phyloP scores from a whole-genome alignment of 208 protist species.

The Endotrypanum monterogeii region DNA sequence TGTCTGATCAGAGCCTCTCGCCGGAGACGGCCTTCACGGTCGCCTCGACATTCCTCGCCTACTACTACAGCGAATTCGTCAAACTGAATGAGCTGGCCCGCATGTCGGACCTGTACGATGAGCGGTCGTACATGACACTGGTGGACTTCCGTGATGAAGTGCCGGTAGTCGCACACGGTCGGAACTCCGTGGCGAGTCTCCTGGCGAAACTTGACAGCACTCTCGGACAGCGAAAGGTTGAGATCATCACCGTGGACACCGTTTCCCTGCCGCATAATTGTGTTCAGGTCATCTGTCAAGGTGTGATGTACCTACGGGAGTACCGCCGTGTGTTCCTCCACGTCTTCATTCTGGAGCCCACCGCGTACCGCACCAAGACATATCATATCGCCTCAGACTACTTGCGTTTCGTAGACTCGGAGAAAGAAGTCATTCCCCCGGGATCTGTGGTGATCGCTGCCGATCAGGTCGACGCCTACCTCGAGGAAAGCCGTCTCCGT shows the following conservation, averaged over 20 bases:
- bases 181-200: slow-evolving; percentile 49
- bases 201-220: slow-evolving; percentile 50
- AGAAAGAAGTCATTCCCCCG: slow-evolving; percentile 73
- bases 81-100: slow-evolving; percentile 38
- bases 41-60: slow-evolving; percentile 69
- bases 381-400: slow-evolving; percentile 87
- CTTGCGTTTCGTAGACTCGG: slow-evolving; percentile 68
- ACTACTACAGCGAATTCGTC: slow-evolving; percentile 87
- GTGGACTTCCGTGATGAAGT: slow-evolving; percentile 59
- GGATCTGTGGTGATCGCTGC: slow-evolving; percentile 62
- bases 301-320: slow-evolving; percentile 66
- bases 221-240: slow-evolving; percentile 74
- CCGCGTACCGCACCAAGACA: slow-evolving; percentile 68
- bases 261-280: slow-evolving; percentile 61
- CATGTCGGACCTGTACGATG: slow-evolving; percentile 72
- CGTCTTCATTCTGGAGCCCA: slow-evolving; percentile 81
- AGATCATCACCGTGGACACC: slow-evolving; percentile 78
- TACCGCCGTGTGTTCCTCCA: slow-evolving; percentile 68
- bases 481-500: slow-evolving; percentile 31
- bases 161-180: slow-evolving; percentile 52
- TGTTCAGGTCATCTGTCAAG: slow-evolving; percentile 75
- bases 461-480: slow-evolving; percentile 62
- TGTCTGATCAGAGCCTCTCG: slow-evolving; percentile 34
- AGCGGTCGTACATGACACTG: slow-evolving; percentile 56
- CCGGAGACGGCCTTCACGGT: slow-evolving; percentile 52